Evolutionary conservation across 1,284 basidiomycete species (phyloP).

Genomic region (Trichosporon sp.): DNA sequence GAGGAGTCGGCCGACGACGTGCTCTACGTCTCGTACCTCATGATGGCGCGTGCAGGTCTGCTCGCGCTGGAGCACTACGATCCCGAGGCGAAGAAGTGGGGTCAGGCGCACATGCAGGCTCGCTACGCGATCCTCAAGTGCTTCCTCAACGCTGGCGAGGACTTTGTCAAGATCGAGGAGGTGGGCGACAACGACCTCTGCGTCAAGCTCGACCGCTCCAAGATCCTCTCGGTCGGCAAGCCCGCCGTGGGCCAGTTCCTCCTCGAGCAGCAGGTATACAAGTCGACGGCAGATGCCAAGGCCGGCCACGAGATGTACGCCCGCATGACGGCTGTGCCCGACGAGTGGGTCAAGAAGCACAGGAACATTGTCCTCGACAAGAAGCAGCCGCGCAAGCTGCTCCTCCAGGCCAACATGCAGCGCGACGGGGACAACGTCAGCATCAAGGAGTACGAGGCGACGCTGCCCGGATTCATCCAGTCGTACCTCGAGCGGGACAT

Average conservation of each 20-base stretch:
- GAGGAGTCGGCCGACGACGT: conserved; percentile 51
- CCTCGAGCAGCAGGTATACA: conserved; percentile 18
- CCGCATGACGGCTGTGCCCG: conserved; percentile 9
- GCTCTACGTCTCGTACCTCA: conserved; percentile 69
- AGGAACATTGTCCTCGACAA: conserved; percentile 16
- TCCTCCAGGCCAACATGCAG: conserved; percentile 20
- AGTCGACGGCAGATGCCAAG: conserved; percentile 16
- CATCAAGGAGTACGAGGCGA: conserved; percentile 16
- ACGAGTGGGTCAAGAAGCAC: conserved; percentile 12
- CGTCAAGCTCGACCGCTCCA: conserved; percentile 13
- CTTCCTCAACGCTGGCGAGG: conserved; percentile 16
- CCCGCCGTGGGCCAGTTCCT: conserved; percentile 17
- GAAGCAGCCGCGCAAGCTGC: conserved; percentile 19
- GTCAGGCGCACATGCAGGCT: conserved; percentile 81
- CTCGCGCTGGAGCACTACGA: conserved; percentile 76
- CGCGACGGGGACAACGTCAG: conserved; percentile 13
- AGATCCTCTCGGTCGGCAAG: conserved; percentile 12
- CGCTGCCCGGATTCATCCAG: conserved; percentile 14
- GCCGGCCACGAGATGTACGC: conserved; percentile 14
- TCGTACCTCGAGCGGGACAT: conserved; percentile 18
- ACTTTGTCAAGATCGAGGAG: conserved; percentile 8
- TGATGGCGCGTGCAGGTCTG: conserved; percentile 77
- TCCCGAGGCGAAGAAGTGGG: conserved; percentile 69
- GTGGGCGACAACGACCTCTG: conserved; percentile 15
- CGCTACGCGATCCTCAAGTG: conserved; percentile 18